A percentile compares a stretch with the other conserved stretches of the same genome.
Evolutionary conservation across 2,329 filamentous ascomycete genomes (phyloP).

Genomic region (Phialocephala sp.): DNA sequence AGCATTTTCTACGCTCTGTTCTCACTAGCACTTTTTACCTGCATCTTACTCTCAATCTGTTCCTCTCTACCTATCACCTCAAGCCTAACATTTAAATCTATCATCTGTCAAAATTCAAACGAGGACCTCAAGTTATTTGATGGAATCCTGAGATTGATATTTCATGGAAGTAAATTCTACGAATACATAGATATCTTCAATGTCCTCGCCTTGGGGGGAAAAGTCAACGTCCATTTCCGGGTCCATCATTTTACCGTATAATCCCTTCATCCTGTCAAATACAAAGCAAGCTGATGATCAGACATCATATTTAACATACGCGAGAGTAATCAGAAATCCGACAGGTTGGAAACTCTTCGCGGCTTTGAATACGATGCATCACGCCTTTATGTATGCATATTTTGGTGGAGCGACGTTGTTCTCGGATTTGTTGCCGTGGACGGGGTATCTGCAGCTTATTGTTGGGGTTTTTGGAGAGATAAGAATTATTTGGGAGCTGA

Average conservation of each 20-base stretch:
- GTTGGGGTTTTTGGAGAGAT: conserved; percentile 32
- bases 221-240: neutral
- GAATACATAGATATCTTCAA: conserved; percentile 43
- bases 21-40: neutral
- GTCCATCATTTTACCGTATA: neutral
- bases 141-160: conserved; percentile 24
- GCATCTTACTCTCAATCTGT: neutral
- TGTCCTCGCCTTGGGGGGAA: conserved; percentile 38
- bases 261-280: neutral
- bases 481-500: neutral
- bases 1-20: neutral
- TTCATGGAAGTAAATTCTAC: conserved; percentile 43
- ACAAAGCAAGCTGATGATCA: neutral
- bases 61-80: neutral
- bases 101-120: neutral
- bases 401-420: conserved; percentile 37
- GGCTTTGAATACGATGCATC: conserved; percentile 40
- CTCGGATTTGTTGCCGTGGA: conserved; percentile 31
- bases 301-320: conserved; percentile 38
- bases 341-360: conserved; percentile 41
- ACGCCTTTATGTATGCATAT: conserved; percentile 43
- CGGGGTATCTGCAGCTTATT: conserved; percentile 33
- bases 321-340: conserved; percentile 30
- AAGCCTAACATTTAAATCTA: neutral
- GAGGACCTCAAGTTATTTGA: neutral